These are phyloP conservation scores for Ulmus americana DNA, from an alignment of 331 rosid species.

Conservation along the genomic window DNA sequence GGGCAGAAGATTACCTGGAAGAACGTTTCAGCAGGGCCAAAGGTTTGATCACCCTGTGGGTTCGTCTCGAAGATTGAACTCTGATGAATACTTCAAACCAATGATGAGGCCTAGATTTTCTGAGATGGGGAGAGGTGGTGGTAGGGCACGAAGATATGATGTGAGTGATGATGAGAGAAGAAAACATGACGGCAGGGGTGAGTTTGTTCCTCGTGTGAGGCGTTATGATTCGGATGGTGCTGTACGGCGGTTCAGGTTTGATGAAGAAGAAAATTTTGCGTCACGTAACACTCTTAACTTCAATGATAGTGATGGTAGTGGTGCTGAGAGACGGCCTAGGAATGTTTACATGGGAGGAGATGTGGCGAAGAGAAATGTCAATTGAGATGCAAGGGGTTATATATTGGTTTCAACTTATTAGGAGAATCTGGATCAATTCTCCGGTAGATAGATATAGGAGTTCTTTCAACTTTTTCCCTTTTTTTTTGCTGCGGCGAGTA, in stretches of 20 bases:
- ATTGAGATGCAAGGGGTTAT: constrained; percentile 1
- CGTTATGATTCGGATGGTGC: constrained; percentile 22
- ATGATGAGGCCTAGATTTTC: constrained; percentile 21
- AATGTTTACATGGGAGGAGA: constrained; percentile 15
- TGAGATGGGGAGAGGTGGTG: constrained; percentile 15
- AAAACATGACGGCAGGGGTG: constrained; percentile 22
- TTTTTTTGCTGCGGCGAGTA: constrained; percentile 7
- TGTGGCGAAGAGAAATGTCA: constrained; percentile 17
- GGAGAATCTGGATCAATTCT: background rate
- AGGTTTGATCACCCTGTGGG: constrained; percentile 24
- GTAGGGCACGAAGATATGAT: constrained; percentile 25
- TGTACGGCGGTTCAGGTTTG: constrained; percentile 27
- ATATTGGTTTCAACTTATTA: too few relatives aligned
- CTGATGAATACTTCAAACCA: constrained; percentile 29
- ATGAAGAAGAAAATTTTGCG: constrained; percentile 22
- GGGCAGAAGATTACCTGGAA: constrained; percentile 25
- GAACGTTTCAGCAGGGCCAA: constrained; percentile 24
- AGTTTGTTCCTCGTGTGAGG: constrained; percentile 18
- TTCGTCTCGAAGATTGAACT: constrained; percentile 16
- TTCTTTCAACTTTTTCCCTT: background rate
- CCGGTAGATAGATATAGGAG: constrained; percentile 8
- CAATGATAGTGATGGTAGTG: constrained; percentile 9
- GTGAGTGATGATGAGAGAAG: constrained; percentile 29
- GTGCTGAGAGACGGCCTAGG: constrained; percentile 21
- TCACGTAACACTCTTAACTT: constrained; percentile 21